Conservation (phyloP, 306 rosid genomes). For the Lotus japonicus region DNA sequence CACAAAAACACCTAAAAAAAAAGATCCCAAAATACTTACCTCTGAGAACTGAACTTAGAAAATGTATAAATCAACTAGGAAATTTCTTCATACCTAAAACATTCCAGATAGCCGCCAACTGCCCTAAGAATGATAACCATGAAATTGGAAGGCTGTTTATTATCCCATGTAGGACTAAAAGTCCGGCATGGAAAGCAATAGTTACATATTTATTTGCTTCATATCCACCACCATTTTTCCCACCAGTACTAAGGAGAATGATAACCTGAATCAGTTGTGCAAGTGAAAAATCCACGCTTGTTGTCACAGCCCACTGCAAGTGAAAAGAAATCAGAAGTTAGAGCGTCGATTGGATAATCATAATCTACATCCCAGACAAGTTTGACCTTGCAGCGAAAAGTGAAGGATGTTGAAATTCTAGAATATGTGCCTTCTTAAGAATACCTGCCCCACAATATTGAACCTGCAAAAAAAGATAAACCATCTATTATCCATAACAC, state of each 20-base stretch:
- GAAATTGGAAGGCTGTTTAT: conserved; percentile 79
- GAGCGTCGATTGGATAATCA: conserved; percentile 1
- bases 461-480: conserved; percentile 64
- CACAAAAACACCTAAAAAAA: conserved; percentile 69
- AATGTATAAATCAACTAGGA: background rate
- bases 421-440: conserved; percentile 19
- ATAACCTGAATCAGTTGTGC: conserved; percentile 85
- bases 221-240: conserved; percentile 76
- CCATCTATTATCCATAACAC: conserved; percentile 16
- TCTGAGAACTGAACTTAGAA: background rate
- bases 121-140: conserved; percentile 78
- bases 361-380: conserved; percentile 17
- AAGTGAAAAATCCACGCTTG: conserved; percentile 86
- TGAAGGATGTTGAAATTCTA: conserved; percentile 33
- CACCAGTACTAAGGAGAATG: conserved; percentile 87
- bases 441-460: conserved; percentile 98
- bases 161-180: conserved; percentile 70
- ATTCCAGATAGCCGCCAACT: conserved; percentile 88
- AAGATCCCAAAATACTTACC: conserved; percentile 10
- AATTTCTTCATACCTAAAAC: conserved; percentile 48
- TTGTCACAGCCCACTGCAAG: conserved; percentile 97
- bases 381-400: conserved; percentile 24
- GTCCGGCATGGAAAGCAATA: conserved; percentile 63
- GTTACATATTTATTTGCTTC: conserved; percentile 68
- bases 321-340: conserved; percentile 27